A percentile compares a stretch with the other conserved stretches of the same genome.
Evolutionary conservation across 495 filamentous ascomycete genomes (phyloP).

Genomic region (Lophiotrema nucula): DNA sequence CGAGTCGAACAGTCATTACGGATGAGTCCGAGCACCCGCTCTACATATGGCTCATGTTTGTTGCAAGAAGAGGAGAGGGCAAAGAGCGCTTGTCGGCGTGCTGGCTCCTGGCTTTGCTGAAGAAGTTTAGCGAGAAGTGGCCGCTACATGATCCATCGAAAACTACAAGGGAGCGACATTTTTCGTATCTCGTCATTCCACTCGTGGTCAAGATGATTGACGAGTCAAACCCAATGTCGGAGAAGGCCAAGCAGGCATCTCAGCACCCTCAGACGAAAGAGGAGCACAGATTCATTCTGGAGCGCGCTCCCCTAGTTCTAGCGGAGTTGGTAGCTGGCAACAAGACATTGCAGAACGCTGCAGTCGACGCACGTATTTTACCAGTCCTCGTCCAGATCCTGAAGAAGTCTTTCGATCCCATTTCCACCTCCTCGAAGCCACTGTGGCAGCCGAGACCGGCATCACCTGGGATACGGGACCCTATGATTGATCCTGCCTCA

Average conservation of each 20-base stretch:
- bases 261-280: slow-evolving; percentile 35
- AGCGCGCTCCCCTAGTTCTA: slow-evolving; percentile 70
- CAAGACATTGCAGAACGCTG: slow-evolving; percentile 72
- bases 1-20: slow-evolving; percentile 44
- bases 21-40: slow-evolving; percentile 72
- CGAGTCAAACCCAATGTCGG: slow-evolving; percentile 19
- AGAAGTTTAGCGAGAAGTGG: slow-evolving; percentile 29
- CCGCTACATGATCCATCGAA: slow-evolving; percentile 31
- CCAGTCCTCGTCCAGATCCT: slow-evolving; percentile 71
- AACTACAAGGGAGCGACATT: slow-evolving; percentile 34
- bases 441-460: slow-evolving; percentile 40
- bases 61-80: slow-evolving; percentile 62
- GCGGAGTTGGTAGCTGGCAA: slow-evolving; percentile 77
- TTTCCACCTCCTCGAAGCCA: slow-evolving; percentile 41
- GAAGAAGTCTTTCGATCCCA: slow-evolving; percentile 64
- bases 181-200: slow-evolving; percentile 41
- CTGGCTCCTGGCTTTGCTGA: slow-evolving; percentile 55
- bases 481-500: slow-evolving; percentile 22
- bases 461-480: not conserved
- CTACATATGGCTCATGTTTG: slow-evolving; percentile 76
- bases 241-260: slow-evolving; percentile 5
- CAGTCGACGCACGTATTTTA: slow-evolving; percentile 73
- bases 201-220: slow-evolving; percentile 42
- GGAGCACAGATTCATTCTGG: slow-evolving; percentile 43
- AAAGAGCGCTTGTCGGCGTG: slow-evolving; percentile 74